Evolutionary conservation across 1,139 yeast genomes (phyloP).

Genomic region (Lodderomyces elongisporus): DNA sequence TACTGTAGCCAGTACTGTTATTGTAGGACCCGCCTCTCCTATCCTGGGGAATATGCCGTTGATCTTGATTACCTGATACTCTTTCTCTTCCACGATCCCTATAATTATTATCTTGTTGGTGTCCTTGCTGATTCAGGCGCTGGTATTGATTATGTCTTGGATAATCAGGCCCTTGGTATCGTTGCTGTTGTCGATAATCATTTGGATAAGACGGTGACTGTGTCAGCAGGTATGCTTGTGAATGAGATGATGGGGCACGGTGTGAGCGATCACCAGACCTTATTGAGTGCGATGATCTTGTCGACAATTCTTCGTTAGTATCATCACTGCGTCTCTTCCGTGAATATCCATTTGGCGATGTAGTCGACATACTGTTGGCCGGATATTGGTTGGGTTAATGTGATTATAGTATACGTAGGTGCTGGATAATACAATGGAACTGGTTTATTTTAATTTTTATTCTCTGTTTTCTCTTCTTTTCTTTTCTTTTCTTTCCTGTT

Average conservation of each 20-base stretch:
- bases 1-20: too few relatives aligned
- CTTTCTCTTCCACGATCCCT: conserved; percentile 4
- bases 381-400: background rate
- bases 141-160: too few relatives aligned
- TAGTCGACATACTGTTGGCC: conserved; percentile 9
- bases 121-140: background rate
- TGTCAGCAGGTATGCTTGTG: too few relatives aligned
- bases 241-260: too few relatives aligned
- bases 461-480: background rate
- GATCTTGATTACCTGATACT: too few relatives aligned
- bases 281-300: conserved; percentile 1
- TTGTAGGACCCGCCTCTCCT: too few relatives aligned
- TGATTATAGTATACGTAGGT: too few relatives aligned
- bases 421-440: background rate
- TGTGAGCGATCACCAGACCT: background rate
- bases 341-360: conserved; percentile 4
- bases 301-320: conserved; percentile 8
- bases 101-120: background rate
- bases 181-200: too few relatives aligned
- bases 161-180: too few relatives aligned
- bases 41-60: too few relatives aligned
- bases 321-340: conserved; percentile 8
- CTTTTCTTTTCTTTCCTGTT: background rate
- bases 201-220: too few relatives aligned
- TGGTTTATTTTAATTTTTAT: background rate